These are phyloP conservation scores for Coleophoma crateriformis DNA, from an alignment of 2,329 filamentous ascomycete species.

Conservation along the genomic window DNA sequence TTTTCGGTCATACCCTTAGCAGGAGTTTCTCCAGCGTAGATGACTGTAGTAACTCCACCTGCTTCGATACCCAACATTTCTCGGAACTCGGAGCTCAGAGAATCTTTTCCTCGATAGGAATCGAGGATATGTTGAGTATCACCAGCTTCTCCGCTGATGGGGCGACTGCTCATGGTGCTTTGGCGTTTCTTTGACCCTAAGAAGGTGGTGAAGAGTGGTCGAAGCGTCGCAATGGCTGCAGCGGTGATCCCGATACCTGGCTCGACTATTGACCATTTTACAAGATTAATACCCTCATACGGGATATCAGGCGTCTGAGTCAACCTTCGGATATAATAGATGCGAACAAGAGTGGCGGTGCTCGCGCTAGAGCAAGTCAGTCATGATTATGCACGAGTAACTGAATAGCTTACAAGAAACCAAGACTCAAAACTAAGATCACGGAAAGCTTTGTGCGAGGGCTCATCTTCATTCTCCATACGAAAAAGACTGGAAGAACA, in stretches of 20 bases:
- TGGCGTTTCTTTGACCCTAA: conserved; percentile 2
- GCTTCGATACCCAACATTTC: conserved; percentile 17
- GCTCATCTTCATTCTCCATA: conserved; percentile 23
- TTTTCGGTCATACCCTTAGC: background rate
- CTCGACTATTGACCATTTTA: conserved; percentile 39
- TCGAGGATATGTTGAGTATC: background rate
- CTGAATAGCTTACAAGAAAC: conserved; percentile 30
- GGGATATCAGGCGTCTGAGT: conserved; percentile 30
- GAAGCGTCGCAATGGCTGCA: conserved; percentile 33
- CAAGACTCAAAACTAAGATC: conserved; percentile 26
- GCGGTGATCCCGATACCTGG: conserved; percentile 35
- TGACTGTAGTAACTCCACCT: conserved; percentile 17
- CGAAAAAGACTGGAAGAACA: conserved; percentile 22
- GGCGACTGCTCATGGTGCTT: background rate
- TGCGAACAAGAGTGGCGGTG: conserved; percentile 35
- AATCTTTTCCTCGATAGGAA: conserved; percentile 7
- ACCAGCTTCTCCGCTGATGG: background rate
- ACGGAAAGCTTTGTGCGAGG: conserved; percentile 27
- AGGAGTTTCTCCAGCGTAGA: conserved; percentile 8
- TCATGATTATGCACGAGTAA: too few relatives aligned
- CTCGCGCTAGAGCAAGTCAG: conserved; percentile 25
- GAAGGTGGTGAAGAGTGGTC: conserved; percentile 26
- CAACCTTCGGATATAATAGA: conserved; percentile 34
- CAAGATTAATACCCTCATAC: conserved; percentile 34
- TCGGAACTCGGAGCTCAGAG: conserved; percentile 17